Evolutionary conservation across 176 grass and related monocot genomes (phyloP).

Genomic region (Avena insularis): DNA sequence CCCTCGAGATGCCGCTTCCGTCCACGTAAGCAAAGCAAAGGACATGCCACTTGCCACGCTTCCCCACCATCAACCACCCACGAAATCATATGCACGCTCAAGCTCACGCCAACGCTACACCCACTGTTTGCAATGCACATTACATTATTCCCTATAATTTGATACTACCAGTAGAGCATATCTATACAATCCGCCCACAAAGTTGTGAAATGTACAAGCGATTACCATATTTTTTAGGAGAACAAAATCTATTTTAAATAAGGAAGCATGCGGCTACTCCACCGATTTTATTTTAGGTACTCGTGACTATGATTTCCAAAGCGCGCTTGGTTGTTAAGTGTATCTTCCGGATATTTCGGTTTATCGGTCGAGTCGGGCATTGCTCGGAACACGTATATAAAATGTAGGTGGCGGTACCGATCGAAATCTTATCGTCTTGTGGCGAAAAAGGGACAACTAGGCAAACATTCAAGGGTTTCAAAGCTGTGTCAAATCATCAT

Average conservation of each 20-base stretch:
- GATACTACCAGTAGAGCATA: neutral
- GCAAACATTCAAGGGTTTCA: too few species aligned
- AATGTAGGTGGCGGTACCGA: too few species aligned
- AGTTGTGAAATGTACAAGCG: neutral
- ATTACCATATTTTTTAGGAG: too few species aligned
- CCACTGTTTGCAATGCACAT: too few species aligned
- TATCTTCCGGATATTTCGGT: too few species aligned
- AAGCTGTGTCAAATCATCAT: too few species aligned
- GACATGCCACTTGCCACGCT: neutral
- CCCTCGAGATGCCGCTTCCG: conserved; percentile 65
- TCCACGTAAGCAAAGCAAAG: conserved; percentile 26
- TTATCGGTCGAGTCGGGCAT: too few species aligned
- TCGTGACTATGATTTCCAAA: neutral
- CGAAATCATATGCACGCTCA: conserved; percentile 2
- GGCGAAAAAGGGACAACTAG: too few species aligned
- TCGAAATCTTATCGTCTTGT: too few species aligned
- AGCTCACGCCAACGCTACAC: neutral
- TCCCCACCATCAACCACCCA: conserved; percentile 22
- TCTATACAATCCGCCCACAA: neutral
- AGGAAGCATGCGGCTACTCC: neutral
- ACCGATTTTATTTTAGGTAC: neutral
- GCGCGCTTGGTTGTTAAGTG: neutral
- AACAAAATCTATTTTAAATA: too few species aligned
- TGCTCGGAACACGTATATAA: too few species aligned
- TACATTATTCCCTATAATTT: neutral